Conservation (phyloP, 129 eudicot genomes). For the Flaveria robusta region DNA sequence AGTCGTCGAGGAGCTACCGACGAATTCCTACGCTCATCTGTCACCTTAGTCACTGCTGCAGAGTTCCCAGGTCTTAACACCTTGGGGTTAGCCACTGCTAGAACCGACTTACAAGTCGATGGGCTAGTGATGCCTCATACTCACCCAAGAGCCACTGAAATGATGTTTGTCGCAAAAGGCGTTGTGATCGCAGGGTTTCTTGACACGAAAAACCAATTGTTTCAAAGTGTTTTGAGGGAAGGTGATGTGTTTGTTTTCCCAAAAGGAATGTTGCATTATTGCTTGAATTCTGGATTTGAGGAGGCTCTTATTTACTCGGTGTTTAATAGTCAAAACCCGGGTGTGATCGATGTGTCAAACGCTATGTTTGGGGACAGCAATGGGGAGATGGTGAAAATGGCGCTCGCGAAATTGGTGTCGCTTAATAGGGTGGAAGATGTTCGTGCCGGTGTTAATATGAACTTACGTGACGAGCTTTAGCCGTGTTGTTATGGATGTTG, state of each 20-base stretch:
- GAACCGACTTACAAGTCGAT: slow-evolving; percentile 72
- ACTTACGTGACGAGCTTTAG: slow-evolving; percentile 32
- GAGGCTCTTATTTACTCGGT: slow-evolving; percentile 57
- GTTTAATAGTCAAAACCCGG: slow-evolving; percentile 81
- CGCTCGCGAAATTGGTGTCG: slow-evolving; percentile 41
- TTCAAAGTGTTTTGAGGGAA: slow-evolving; percentile 54
- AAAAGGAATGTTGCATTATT: slow-evolving; percentile 74
- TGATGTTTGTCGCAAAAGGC: slow-evolving; percentile 59
- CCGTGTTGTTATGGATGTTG: not conserved
- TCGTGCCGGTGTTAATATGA: slow-evolving; percentile 12
- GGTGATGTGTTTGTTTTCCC: slow-evolving; percentile 83
- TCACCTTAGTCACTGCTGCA: slow-evolving; percentile 51
- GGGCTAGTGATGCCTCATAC: slow-evolving; percentile 76
- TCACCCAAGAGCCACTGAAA: slow-evolving; percentile 81
- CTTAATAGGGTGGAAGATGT: slow-evolving; percentile 37
- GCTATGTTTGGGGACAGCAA: slow-evolving; percentile 43
- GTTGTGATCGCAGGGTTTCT: slow-evolving; percentile 70
- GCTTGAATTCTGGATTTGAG: slow-evolving; percentile 65
- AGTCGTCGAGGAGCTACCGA: slow-evolving; percentile 49
- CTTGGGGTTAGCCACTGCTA: slow-evolving; percentile 58
- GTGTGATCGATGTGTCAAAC: slow-evolving; percentile 54
- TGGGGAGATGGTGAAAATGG: slow-evolving; percentile 35
- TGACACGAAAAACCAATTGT: slow-evolving; percentile 53
- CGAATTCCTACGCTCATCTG: slow-evolving; percentile 50
- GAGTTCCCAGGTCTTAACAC: slow-evolving; percentile 85